phyloP scores from a whole-genome alignment of 2,329 filamentous ascomycete genomes.

The Xylaria sp. region DNA sequence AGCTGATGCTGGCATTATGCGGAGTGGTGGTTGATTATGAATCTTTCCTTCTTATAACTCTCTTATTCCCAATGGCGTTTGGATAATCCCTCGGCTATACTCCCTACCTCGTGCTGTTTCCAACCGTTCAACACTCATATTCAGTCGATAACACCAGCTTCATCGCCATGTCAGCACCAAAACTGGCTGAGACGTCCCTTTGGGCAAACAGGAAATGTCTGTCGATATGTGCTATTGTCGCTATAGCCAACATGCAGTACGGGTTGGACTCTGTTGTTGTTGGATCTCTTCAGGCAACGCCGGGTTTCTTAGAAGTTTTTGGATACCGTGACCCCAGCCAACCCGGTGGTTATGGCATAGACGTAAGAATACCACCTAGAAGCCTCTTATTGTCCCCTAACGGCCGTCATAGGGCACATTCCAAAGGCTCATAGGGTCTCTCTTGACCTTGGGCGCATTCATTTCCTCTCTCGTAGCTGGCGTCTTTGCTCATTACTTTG shows the following conservation, averaged over 20 bases:
- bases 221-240: slow-evolving; percentile 58
- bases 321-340: slow-evolving; percentile 57
- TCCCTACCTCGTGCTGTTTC: not conserved
- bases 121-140: not conserved
- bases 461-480: slow-evolving; percentile 61
- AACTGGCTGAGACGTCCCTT: slow-evolving; percentile 51
- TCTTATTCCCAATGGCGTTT: not conserved
- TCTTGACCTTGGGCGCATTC: slow-evolving; percentile 63
- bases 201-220: slow-evolving; percentile 59
- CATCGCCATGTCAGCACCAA: slow-evolving; percentile 39
- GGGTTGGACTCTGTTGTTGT: slow-evolving; percentile 61
- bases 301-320: slow-evolving; percentile 62
- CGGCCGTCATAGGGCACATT: slow-evolving; percentile 55
- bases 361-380: slow-evolving; percentile 45
- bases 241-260: slow-evolving; percentile 64
- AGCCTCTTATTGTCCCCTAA: slow-evolving; percentile 40
- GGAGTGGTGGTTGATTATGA: slow-evolving; percentile 16
- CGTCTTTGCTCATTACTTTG: slow-evolving; percentile 59
- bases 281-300: slow-evolving; percentile 61
- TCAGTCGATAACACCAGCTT: not conserved
- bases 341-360: slow-evolving; percentile 55
- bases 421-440: slow-evolving; percentile 64
- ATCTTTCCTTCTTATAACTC: not conserved
- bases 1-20: slow-evolving; percentile 14
- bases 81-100: not conserved